These are phyloP conservation scores for Eugenia klotzschiana DNA, from an alignment of 441 rosid genomes.

Conservation along the genomic window DNA sequence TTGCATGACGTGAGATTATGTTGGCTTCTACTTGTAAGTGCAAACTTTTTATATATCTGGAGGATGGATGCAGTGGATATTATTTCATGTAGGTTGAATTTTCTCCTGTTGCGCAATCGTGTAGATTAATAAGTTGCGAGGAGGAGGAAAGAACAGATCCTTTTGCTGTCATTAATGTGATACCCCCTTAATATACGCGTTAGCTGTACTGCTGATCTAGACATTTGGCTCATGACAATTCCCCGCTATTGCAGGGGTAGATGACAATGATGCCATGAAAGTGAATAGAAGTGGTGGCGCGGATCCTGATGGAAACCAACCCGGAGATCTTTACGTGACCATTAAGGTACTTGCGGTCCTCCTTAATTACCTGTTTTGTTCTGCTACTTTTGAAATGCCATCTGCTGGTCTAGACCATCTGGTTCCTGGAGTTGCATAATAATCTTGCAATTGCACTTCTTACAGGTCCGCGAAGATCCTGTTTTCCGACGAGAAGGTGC, in stretches of 20 bases:
- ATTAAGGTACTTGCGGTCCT: slow-evolving; percentile 33
- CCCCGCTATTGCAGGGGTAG: slow-evolving; percentile 48
- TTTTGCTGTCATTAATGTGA: neutral
- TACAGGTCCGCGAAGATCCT: slow-evolving; percentile 86
- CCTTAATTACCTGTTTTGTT: neutral
- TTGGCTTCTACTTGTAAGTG: neutral
- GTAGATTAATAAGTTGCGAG: neutral
- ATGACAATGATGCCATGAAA: slow-evolving; percentile 60
- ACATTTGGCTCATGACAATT: neutral
- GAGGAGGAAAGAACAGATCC: neutral
- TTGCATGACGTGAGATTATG: neutral
- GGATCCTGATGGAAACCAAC: slow-evolving; percentile 90
- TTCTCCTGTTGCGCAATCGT: neutral
- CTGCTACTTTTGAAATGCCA: neutral
- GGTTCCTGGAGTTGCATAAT: neutral
- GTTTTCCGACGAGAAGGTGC: slow-evolving; percentile 94
- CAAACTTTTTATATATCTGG: neutral
- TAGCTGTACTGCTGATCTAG: neutral
- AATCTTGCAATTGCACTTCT: neutral
- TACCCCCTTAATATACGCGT: neutral
- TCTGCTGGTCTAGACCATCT: neutral
- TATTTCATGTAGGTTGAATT: neutral
- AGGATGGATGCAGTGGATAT: neutral
- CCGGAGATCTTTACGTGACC: slow-evolving; percentile 83
- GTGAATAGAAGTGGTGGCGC: slow-evolving; percentile 80